Evolutionary conservation across 768 basidiomycete species (phyloP).

Genomic region (Lactarius psammicola): DNA sequence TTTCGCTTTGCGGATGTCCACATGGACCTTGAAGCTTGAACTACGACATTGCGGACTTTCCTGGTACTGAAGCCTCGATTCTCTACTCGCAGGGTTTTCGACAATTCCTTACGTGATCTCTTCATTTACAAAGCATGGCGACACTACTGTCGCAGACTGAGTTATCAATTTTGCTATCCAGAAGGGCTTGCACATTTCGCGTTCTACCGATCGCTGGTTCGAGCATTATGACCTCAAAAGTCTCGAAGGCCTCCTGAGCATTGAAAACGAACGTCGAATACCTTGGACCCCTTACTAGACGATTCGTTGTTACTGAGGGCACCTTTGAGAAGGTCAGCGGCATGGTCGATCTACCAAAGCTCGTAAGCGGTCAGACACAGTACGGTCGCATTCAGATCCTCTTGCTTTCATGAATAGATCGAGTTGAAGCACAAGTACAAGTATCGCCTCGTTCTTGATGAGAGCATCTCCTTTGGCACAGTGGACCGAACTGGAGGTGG

Average conservation of each 20-base stretch:
- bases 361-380: constrained; percentile 47
- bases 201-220: constrained; percentile 90
- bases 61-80: constrained; percentile 86
- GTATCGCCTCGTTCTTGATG: constrained; percentile 92
- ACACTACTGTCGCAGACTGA: constrained; percentile 98
- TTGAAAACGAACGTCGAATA: constrained; percentile 89
- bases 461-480: constrained; percentile 89
- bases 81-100: constrained; percentile 93
- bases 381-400: not conserved
- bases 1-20: constrained; percentile 69
- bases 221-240: constrained; percentile 94
- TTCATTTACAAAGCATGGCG: constrained; percentile 95
- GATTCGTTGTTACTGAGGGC: constrained; percentile 96
- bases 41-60: constrained; percentile 85
- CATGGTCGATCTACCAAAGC: constrained; percentile 87
- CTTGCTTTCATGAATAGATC: constrained; percentile 52
- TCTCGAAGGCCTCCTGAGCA: constrained; percentile 76
- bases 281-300: constrained; percentile 76
- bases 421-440: constrained; percentile 95
- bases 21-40: constrained; percentile 81
- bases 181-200: constrained; percentile 93
- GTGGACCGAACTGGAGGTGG: constrained; percentile 94
- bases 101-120: constrained; percentile 94
- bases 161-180: constrained; percentile 94
- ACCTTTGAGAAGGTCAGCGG: constrained; percentile 94